Percentiles rank a stretch among this genome's conserved stretches.
phyloP scores from a whole-genome alignment of 129 eudicot genomes.

The Helianthus tuberosus region DNA sequence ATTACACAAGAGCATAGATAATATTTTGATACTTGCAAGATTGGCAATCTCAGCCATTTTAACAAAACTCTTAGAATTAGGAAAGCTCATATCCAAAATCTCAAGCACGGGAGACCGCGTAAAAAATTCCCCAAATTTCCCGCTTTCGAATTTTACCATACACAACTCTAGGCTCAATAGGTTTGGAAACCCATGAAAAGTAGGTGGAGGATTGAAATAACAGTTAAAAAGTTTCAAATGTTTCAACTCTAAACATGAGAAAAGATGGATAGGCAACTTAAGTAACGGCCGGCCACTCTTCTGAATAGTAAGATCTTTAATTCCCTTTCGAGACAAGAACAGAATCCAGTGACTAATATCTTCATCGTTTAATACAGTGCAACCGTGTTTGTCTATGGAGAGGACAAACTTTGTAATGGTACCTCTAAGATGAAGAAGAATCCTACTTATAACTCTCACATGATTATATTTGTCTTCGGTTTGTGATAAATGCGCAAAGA shows the following conservation, averaged over 20 bases:
- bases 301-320: background rate
- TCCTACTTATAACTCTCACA: background rate
- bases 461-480: too few relatives aligned
- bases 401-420: background rate
- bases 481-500: background rate
- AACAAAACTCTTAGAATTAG: too few relatives aligned
- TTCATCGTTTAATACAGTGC: background rate
- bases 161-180: constrained; percentile 13
- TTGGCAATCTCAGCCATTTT: background rate
- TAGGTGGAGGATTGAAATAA: background rate
- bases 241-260: constrained; percentile 6
- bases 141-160: too few relatives aligned
- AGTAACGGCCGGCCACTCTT: background rate
- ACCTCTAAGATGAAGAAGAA: constrained; percentile 4
- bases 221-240: background rate
- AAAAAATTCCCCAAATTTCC: background rate
- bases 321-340: background rate
- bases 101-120: constrained; percentile 12
- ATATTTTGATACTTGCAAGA: constrained; percentile 8
- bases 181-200: constrained; percentile 20
- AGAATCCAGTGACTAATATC: background rate
- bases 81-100: background rate
- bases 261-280: constrained; percentile 10
- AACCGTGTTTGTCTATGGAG: background rate
- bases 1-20: background rate